A percentile compares a stretch with the other conserved stretches of the same genome.
Conservation (phyloP, 2,329 filamentous ascomycete genomes). For the Botrytis porri region DNA sequence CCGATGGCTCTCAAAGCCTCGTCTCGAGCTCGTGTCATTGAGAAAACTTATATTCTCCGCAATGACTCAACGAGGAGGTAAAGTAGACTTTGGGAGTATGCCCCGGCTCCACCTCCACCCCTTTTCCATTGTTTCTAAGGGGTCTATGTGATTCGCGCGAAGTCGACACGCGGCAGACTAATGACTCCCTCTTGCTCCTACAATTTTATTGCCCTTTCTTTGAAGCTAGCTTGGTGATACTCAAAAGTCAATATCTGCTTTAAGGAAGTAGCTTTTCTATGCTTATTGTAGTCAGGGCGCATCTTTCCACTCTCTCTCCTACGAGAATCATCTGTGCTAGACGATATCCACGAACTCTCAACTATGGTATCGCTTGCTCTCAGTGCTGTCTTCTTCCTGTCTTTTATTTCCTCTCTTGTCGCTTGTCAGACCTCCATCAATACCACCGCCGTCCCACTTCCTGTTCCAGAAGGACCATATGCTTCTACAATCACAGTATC, state of each 20-base stretch:
- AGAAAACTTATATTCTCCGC: not conserved
- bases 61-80: not conserved
- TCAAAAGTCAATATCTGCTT: not conserved
- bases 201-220: not conserved
- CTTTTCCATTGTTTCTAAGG: not conserved
- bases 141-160: not conserved
- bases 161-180: not conserved
- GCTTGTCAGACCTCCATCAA: not conserved
- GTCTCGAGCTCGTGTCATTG: not conserved
- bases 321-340: not conserved
- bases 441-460: not conserved
- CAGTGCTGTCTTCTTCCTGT: not conserved
- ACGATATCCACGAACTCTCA: not conserved
- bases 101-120: not conserved
- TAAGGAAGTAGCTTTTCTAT: not conserved
- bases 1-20: not conserved
- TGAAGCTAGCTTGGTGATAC: not conserved
- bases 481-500: not conserved
- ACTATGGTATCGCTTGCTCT: not conserved
- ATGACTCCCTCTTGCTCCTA: not conserved
- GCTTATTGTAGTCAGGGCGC: not conserved
- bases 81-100: not conserved
- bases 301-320: not conserved
- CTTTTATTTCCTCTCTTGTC: not conserved
- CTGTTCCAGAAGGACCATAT: not conserved